Evolutionary conservation across 805 yeast genomes (phyloP).

Genomic region (Lipomyces japonicus): DNA sequence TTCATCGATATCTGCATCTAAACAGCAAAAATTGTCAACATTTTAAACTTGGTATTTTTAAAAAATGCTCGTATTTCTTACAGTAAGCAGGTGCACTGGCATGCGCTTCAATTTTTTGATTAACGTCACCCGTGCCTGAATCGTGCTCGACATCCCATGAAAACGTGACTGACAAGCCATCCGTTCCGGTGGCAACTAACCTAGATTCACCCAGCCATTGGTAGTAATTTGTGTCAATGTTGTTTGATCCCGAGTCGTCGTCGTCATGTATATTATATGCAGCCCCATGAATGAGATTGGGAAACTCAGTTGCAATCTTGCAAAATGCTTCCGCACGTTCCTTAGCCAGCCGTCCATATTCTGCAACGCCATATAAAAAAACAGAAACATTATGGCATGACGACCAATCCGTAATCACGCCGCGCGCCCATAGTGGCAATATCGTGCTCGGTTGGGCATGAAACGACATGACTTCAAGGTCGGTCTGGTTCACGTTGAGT

Average conservation of each 20-base stretch:
- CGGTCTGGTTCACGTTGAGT: slow-evolving; percentile 19
- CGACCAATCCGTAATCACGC: slow-evolving; percentile 2
- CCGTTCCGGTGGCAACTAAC: not conserved
- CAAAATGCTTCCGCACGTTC: slow-evolving; percentile 11
- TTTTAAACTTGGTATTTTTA: not conserved
- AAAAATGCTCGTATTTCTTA: slow-evolving; percentile 4
- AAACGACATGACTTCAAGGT: slow-evolving; percentile 12
- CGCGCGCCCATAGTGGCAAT: slow-evolving; percentile 15
- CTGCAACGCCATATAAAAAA: slow-evolving; percentile 21
- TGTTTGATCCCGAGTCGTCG: too few species aligned
- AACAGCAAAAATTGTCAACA: not conserved
- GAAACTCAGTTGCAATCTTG: slow-evolving; percentile 7
- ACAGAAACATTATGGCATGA: slow-evolving; percentile 12
- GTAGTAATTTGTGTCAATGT: too few species aligned
- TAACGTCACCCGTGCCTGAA: slow-evolving; percentile 16
- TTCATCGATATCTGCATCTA: slow-evolving; percentile 17
- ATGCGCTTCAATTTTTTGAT: slow-evolving; percentile 10
- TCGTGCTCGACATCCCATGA: slow-evolving; percentile 21
- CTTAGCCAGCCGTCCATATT: slow-evolving; percentile 7
- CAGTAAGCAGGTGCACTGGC: slow-evolving; percentile 13
- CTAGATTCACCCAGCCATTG: slow-evolving; percentile 19
- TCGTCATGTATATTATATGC: not conserved
- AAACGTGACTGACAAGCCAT: slow-evolving; percentile 12
- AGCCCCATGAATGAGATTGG: not conserved
- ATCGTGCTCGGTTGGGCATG: slow-evolving; percentile 1